Evolutionary conservation across 2,329 filamentous ascomycete genomes (phyloP).

Genomic region (Hypoxylon sp.): DNA sequence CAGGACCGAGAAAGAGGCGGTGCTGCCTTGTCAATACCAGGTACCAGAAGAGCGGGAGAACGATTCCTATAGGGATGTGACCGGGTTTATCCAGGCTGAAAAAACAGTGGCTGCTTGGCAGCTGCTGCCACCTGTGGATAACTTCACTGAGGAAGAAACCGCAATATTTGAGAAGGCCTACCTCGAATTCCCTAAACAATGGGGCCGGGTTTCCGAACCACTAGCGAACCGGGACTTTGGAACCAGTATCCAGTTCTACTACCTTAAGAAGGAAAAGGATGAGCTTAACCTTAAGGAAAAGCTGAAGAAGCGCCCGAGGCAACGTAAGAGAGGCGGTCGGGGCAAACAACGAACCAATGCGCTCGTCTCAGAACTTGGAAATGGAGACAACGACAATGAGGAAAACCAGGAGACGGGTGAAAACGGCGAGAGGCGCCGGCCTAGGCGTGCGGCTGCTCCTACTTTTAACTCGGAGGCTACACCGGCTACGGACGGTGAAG

Average conservation of each 20-base stretch:
- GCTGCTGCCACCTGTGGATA: conserved; percentile 79
- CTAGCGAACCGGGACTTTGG: conserved; percentile 80
- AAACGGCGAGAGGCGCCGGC: conserved; percentile 72
- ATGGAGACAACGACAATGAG: conserved; percentile 70
- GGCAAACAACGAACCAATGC: conserved; percentile 74
- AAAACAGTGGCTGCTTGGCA: conserved; percentile 79
- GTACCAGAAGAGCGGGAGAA: conserved; percentile 71
- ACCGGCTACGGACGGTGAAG: conserved; percentile 71
- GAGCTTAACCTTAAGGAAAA: conserved; percentile 83
- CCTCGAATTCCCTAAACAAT: conserved; percentile 84
- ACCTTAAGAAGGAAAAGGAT: conserved; percentile 84
- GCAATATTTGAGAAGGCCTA: conserved; percentile 81
- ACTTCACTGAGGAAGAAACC: conserved; percentile 80
- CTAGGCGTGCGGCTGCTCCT: conserved; percentile 77
- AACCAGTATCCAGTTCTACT: conserved; percentile 88
- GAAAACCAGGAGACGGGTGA: conserved; percentile 71
- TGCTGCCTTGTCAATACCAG: conserved; percentile 79
- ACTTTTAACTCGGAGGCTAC: conserved; percentile 78
- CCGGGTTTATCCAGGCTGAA: conserved; percentile 75
- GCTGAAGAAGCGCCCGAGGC: conserved; percentile 74
- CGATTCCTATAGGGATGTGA: conserved; percentile 74
- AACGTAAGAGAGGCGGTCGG: conserved; percentile 69
- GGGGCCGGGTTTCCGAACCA: conserved; percentile 80
- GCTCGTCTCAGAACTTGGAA: conserved; percentile 77
- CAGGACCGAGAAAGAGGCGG: conserved; percentile 81